These are phyloP conservation scores for Amborella trichopoda DNA, from an alignment of 164 flowering plant genomes.

Conservation along the genomic window DNA sequence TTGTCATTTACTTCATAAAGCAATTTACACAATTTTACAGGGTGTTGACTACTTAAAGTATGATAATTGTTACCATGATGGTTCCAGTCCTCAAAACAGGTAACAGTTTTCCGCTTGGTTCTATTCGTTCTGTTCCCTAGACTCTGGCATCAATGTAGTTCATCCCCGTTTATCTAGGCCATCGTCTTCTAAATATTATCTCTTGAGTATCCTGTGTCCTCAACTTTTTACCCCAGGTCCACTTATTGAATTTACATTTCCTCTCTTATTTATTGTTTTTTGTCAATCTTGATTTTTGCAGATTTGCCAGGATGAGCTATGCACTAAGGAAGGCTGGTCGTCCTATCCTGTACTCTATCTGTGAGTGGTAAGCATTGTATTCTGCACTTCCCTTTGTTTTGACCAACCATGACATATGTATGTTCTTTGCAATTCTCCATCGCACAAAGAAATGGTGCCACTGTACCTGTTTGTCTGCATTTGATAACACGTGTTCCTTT, in stretches of 20 bases:
- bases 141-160: neutral
- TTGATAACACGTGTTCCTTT: no score
- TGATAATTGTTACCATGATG: slow-evolving; percentile 35
- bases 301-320: slow-evolving; percentile 28
- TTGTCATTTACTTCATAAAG: no score
- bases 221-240: neutral
- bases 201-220: no score
- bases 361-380: slow-evolving; percentile 31
- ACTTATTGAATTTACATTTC: neutral
- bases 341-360: slow-evolving; percentile 28
- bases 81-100: slow-evolving; percentile 25
- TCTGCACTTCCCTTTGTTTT: no score
- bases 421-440: no score
- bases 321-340: slow-evolving; percentile 26
- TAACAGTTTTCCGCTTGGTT: neutral
- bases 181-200: no score
- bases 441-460: no score
- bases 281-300: slow-evolving; percentile 1
- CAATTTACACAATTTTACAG: no score
- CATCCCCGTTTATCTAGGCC: no score
- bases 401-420: no score
- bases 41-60: slow-evolving; percentile 44
- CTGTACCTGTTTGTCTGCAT: no score
- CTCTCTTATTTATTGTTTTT: neutral
- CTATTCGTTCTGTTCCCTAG: neutral